A percentile compares a stretch with the other conserved stretches of the same genome.
Conservation (phyloP, 192 early-diverging fungal genomes). For the Backusella psychrophila region DNA sequence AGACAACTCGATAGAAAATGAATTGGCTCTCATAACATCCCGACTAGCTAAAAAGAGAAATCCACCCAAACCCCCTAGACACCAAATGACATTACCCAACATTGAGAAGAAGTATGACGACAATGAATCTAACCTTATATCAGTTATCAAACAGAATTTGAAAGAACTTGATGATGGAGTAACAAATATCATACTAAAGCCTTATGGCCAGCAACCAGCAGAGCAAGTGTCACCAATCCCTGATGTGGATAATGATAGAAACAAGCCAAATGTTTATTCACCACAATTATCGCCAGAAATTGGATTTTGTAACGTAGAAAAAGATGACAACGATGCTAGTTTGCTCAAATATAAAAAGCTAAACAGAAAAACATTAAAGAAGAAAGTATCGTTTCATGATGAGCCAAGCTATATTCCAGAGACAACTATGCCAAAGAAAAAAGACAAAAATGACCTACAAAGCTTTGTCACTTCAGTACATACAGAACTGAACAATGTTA, state of each 20-base stretch:
- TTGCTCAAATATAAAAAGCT: not conserved
- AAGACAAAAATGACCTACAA: not conserved
- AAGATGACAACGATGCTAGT: not conserved
- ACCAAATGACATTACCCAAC: not conserved
- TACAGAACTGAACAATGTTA: not conserved
- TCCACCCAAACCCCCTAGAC: not conserved
- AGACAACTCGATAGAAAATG: not conserved
- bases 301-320: not conserved
- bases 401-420: constrained; percentile 1
- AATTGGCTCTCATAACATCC: not conserved
- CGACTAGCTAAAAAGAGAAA: not conserved
- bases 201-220: not conserved
- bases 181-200: not conserved
- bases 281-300: constrained; percentile 14
- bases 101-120: not conserved
- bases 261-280: not conserved
- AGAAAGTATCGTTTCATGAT: constrained; percentile 10
- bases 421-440: not conserved
- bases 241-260: not conserved
- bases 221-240: not conserved
- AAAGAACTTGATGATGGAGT: not conserved
- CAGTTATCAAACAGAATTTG: not conserved
- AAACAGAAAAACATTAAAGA: not conserved
- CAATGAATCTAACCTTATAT: not conserved
- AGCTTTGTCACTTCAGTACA: not conserved